Evolutionary conservation across 371 early-diverging fungal genomes (phyloP).

Genomic region (Mortierella sp.): DNA sequence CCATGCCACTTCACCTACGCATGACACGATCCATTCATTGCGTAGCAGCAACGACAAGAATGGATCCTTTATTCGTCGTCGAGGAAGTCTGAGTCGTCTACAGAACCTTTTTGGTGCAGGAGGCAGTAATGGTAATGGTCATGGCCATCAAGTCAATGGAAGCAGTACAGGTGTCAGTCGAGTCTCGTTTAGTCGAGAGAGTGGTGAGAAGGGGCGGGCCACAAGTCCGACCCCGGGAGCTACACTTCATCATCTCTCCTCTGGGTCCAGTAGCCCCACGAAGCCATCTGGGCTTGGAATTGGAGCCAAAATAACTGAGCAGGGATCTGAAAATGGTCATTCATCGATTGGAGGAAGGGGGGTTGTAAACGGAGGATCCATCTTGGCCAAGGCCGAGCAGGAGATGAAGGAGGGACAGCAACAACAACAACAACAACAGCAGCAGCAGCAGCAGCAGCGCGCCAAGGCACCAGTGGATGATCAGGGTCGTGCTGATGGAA

Average conservation of each 20-base stretch:
- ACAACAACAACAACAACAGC: background rate
- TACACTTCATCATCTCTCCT: too few species aligned
- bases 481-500: too few species aligned
- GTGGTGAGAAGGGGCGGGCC: too few species aligned
- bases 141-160: background rate
- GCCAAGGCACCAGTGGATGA: too few species aligned
- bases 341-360: slow-evolving; percentile 18
- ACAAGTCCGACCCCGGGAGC: too few species aligned
- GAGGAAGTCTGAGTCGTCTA: slow-evolving; percentile 28
- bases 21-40: slow-evolving; percentile 16
- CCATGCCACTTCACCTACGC: slow-evolving; percentile 1
- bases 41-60: slow-evolving; percentile 25
- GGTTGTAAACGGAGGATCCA: slow-evolving; percentile 26
- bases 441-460: background rate
- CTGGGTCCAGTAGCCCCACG: slow-evolving; percentile 5
- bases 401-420: slow-evolving; percentile 4
- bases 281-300: slow-evolving; percentile 3
- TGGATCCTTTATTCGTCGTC: slow-evolving; percentile 15
- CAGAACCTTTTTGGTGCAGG: slow-evolving; percentile 29
- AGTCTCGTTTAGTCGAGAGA: too few species aligned
- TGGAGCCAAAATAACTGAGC: too few species aligned
- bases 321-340: background rate
- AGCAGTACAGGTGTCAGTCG: too few species aligned
- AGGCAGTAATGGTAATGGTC: background rate
- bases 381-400: slow-evolving; percentile 12